Percentiles rank a stretch among this genome's conserved stretches.
Conservation (phyloP, 1,284 basidiomycete species). For the Trametes polyzona region DNA sequence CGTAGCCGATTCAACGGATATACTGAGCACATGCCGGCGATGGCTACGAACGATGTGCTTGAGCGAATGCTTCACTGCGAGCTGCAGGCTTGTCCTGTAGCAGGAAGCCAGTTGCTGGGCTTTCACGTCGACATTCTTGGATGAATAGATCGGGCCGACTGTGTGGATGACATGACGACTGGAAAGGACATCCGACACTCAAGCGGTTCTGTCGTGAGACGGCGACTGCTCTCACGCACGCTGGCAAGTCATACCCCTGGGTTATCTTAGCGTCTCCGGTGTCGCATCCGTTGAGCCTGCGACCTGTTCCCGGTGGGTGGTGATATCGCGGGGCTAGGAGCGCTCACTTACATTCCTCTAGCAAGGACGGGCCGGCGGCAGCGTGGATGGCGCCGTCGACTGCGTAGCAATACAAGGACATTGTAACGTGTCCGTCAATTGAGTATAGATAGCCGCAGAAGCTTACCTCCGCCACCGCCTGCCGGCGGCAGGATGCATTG, state of each 20-base stretch:
- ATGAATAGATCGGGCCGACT: slow-evolving; percentile 83
- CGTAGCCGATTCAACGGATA: slow-evolving; percentile 17
- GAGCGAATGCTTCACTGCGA: slow-evolving; percentile 63
- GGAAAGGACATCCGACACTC: slow-evolving; percentile 13
- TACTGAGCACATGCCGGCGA: background rate
- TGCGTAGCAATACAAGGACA: slow-evolving; percentile 31
- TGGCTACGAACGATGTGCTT: slow-evolving; percentile 63
- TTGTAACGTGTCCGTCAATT: background rate
- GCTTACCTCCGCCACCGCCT: slow-evolving; percentile 75
- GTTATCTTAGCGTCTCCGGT: slow-evolving; percentile 90
- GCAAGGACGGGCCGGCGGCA: slow-evolving; percentile 78
- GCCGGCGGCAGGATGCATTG: slow-evolving; percentile 8
- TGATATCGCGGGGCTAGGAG: background rate
- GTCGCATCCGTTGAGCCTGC: slow-evolving; percentile 71
- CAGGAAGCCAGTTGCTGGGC: slow-evolving; percentile 70
- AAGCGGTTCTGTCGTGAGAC: background rate
- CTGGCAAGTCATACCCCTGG: slow-evolving; percentile 68
- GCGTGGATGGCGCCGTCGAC: slow-evolving; percentile 88
- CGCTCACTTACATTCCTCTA: slow-evolving; percentile 67
- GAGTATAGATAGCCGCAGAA: background rate
- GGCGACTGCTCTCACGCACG: slow-evolving; percentile 46
- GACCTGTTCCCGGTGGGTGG: slow-evolving; percentile 45
- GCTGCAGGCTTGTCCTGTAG: slow-evolving; percentile 68
- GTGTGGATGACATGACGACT: slow-evolving; percentile 86
- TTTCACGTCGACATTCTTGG: slow-evolving; percentile 44